phyloP scores from a whole-genome alignment of 2,329 filamentous ascomycete genomes.

The Clonostachys byssicola region DNA sequence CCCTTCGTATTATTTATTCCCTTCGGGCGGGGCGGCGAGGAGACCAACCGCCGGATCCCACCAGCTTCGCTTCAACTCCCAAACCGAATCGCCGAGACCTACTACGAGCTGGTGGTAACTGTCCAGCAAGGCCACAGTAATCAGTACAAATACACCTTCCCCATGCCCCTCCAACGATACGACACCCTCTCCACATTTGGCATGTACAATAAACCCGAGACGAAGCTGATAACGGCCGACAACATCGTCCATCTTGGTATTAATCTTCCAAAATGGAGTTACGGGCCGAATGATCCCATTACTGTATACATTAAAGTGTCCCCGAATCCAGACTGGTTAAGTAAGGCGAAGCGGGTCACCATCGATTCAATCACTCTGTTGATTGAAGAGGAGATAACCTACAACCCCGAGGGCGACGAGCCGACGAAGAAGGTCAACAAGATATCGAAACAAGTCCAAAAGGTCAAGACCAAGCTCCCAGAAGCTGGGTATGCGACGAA shows the following conservation, averaged over 20 bases:
- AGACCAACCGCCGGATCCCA: slow-evolving; percentile 84
- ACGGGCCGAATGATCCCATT: slow-evolving; percentile 91
- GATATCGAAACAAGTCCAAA: slow-evolving; percentile 77
- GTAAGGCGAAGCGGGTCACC: slow-evolving; percentile 85
- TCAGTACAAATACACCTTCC: slow-evolving; percentile 87
- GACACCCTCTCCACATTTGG: slow-evolving; percentile 97
- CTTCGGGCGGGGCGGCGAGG: slow-evolving; percentile 85
- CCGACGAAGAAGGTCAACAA: slow-evolving; percentile 86
- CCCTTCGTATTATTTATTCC: slow-evolving; percentile 98
- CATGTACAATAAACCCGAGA: slow-evolving; percentile 97
- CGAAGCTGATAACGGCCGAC: slow-evolving; percentile 79
- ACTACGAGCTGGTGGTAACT: slow-evolving; percentile 92
- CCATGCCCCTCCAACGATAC: slow-evolving; percentile 87
- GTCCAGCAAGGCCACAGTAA: slow-evolving; percentile 85
- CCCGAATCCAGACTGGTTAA: slow-evolving; percentile 88
- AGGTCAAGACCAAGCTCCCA: slow-evolving; percentile 78
- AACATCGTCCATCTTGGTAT: slow-evolving; percentile 90
- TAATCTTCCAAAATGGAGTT: slow-evolving; percentile 91
- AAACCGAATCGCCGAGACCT: slow-evolving; percentile 93
- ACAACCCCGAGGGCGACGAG: slow-evolving; percentile 95
- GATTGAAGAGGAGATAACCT: slow-evolving; percentile 98
- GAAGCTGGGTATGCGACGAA: slow-evolving; percentile 93
- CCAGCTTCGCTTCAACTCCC: slow-evolving; percentile 88
- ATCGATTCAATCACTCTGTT: slow-evolving; percentile 91
- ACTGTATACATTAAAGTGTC: slow-evolving; percentile 93